Conservation (phyloP, 169 alveolate species). For the Plasmodium gallinaceum region DNA sequence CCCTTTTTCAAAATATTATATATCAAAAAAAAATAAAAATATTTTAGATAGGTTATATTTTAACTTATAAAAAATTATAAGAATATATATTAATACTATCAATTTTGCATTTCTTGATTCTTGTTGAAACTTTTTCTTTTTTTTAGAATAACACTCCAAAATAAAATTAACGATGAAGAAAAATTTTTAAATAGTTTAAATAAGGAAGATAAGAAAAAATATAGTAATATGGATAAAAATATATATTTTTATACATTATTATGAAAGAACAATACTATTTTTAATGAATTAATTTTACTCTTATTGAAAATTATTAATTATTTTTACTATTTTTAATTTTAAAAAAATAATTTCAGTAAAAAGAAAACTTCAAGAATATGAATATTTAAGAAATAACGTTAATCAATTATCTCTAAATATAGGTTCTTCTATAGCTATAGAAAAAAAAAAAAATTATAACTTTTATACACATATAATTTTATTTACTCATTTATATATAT, state of each 20-base stretch:
- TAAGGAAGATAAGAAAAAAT: constrained; percentile 23
- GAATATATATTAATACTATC: neutral
- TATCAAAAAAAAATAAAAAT: constrained; percentile 15
- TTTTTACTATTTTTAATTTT: neutral
- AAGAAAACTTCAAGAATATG: constrained; percentile 33
- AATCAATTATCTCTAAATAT: constrained; percentile 27
- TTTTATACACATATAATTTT: neutral
- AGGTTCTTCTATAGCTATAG: constrained; percentile 12
- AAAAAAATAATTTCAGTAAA: constrained; percentile 5
- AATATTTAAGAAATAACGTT: constrained; percentile 26
- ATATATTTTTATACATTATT: neutral
- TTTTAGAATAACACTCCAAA: constrained; percentile 2
- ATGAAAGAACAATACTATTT: neutral
- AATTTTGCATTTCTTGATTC: neutral
- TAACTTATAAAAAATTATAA: too few relatives aligned
- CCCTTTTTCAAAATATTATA: constrained; percentile 55
- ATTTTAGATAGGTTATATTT: too few relatives aligned
- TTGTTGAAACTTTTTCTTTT: constrained; percentile 2
- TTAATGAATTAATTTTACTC: too few relatives aligned
- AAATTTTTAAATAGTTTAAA: constrained; percentile 23
- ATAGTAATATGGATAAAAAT: constrained; percentile 36
- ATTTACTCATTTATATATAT: neutral
- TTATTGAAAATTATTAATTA: too few relatives aligned
- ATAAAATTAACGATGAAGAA: constrained; percentile 33
- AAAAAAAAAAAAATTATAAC: neutral